These are phyloP conservation scores for Neurospora sublineolata DNA, from an alignment of 495 filamentous ascomycete species.

Conservation along the genomic window DNA sequence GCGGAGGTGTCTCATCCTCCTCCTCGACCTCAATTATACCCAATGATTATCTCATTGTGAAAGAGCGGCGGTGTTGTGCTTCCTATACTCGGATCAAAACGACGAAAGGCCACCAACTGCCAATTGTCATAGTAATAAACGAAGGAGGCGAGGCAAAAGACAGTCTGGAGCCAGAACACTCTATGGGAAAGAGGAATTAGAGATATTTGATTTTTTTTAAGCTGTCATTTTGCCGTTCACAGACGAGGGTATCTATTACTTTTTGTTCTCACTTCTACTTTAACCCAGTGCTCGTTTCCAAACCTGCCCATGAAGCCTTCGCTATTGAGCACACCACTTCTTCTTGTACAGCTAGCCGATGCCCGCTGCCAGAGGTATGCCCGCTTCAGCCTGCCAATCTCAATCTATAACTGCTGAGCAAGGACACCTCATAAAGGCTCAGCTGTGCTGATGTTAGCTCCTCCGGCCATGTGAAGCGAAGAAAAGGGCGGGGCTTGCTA, in stretches of 20 bases:
- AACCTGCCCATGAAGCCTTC: neutral
- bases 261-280: neutral
- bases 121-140: neutral
- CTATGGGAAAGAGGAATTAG: neutral
- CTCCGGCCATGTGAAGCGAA: neutral
- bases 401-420: neutral
- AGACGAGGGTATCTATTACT: neutral
- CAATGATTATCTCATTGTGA: neutral
- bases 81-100: neutral
- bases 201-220: neutral
- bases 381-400: neutral
- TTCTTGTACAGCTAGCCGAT: neutral
- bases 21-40: neutral
- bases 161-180: too few species aligned
- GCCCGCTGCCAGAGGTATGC: neutral
- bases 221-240: neutral
- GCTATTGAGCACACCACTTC: neutral
- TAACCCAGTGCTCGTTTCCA: neutral
- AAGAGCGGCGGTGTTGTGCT: neutral
- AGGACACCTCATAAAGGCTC: neutral
- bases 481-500: neutral
- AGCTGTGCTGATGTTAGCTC: neutral
- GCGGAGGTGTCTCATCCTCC: neutral
- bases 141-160: neutral
- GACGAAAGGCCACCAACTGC: neutral